Evolutionary conservation across 257 asterid species (phyloP).

Genomic region (Haberlea rhodopensis): DNA sequence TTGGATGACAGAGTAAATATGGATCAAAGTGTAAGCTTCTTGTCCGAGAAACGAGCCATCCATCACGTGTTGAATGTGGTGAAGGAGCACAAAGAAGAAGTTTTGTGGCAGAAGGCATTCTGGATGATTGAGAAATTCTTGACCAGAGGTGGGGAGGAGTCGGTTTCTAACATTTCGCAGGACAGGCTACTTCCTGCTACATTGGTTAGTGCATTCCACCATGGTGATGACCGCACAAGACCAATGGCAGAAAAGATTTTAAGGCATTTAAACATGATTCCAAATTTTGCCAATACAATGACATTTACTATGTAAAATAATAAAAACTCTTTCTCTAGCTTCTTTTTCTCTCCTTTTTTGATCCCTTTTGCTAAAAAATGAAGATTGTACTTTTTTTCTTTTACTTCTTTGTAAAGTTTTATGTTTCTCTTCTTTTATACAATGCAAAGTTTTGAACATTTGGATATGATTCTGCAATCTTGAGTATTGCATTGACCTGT

Average conservation of each 20-base stretch:
- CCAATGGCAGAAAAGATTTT: slow-evolving; percentile 71
- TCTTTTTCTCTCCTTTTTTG: too few species aligned
- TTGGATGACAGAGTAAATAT: slow-evolving; percentile 63
- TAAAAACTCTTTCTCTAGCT: too few species aligned
- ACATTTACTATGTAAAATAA: slow-evolving; percentile 43
- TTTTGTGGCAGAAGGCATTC: slow-evolving; percentile 56
- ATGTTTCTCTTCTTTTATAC: too few species aligned
- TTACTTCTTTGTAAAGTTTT: too few species aligned
- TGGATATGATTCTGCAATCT: neutral
- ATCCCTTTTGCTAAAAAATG: neutral
- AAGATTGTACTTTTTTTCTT: neutral
- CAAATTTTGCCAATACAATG: slow-evolving; percentile 38
- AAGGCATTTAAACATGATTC: slow-evolving; percentile 68
- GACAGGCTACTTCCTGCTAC: slow-evolving; percentile 62
- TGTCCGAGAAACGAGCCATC: slow-evolving; percentile 49
- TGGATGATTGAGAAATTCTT: slow-evolving; percentile 79
- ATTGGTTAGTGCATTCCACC: slow-evolving; percentile 60
- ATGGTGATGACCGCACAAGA: slow-evolving; percentile 61
- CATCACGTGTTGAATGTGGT: slow-evolving; percentile 51
- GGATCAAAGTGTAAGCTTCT: slow-evolving; percentile 51
- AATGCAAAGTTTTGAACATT: neutral
- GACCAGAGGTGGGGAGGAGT: slow-evolving; percentile 55
- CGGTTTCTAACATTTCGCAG: slow-evolving; percentile 49
- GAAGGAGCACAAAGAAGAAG: slow-evolving; percentile 64
- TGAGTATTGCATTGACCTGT: neutral